A percentile compares a stretch with the other conserved stretches of the same genome.
These are phyloP conservation scores for Malania oleifera DNA, from an alignment of 164 flowering plant genomes.

Conservation along the genomic window DNA sequence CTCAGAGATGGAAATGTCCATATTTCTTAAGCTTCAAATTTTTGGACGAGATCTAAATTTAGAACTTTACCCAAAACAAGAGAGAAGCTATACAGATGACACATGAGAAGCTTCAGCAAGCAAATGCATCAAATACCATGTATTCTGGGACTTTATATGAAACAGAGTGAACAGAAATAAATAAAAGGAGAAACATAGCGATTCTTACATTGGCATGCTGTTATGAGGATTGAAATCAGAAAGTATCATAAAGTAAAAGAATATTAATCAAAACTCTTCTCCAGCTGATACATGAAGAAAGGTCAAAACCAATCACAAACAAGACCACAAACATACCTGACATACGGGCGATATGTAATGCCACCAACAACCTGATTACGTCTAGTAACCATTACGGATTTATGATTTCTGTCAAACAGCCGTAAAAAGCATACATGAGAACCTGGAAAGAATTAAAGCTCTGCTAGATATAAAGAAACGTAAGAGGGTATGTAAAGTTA, in stretches of 20 bases:
- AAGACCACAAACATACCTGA: conserved; percentile 43
- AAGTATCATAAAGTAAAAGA: neutral
- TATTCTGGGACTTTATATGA: no score
- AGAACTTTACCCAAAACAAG: no score
- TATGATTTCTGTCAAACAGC: conserved; percentile 69
- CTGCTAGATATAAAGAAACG: neutral
- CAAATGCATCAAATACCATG: no score
- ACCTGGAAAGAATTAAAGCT: neutral
- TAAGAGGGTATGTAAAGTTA: neutral
- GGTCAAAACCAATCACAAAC: neutral
- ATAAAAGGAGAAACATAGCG: neutral
- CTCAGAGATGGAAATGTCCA: no score
- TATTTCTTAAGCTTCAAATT: no score
- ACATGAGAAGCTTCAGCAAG: neutral
- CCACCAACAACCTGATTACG: conserved; percentile 92
- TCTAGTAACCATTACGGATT: conserved; percentile 94
- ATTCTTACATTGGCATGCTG: neutral
- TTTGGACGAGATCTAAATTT: no score
- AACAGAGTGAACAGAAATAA: neutral
- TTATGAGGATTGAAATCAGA: neutral
- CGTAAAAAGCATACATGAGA: conserved; percentile 1
- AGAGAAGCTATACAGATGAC: no score
- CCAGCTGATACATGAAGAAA: no score
- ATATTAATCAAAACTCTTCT: no score
- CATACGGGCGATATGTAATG: conserved; percentile 93